Evolutionary conservation across 371 early-diverging fungal species (phyloP).

Genomic region (Massospora cicadina): DNA sequence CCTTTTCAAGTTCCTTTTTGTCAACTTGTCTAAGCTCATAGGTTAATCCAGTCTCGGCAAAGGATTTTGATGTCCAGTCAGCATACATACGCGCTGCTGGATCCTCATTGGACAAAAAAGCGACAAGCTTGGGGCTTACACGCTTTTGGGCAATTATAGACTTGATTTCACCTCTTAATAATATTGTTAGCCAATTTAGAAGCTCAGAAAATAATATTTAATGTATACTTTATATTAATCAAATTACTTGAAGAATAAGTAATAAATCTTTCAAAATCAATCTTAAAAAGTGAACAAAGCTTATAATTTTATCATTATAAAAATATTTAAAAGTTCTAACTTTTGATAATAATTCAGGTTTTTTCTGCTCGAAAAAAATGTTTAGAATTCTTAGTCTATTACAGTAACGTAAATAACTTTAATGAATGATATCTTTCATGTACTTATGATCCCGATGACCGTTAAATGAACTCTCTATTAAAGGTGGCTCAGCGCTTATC

Average conservation of each 20-base stretch:
- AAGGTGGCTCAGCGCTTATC: too few relatives aligned
- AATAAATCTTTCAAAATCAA: too few relatives aligned
- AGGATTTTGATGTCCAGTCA: slow-evolving; percentile 80
- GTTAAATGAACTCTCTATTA: too few relatives aligned
- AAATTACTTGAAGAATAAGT: too few relatives aligned
- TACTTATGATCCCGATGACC: too few relatives aligned
- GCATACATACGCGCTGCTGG: slow-evolving; percentile 78
- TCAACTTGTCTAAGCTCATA: slow-evolving; percentile 76
- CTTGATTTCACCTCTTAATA: slow-evolving; percentile 57
- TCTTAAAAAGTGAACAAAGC: too few relatives aligned
- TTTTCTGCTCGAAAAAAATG: not conserved
- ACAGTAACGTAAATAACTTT: not conserved
- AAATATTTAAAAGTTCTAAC: too few relatives aligned
- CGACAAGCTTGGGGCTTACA: slow-evolving; percentile 72
- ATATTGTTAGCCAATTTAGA: too few relatives aligned
- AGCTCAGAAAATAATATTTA: too few relatives aligned
- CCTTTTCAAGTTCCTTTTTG: slow-evolving; percentile 66
- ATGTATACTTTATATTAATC: too few relatives aligned
- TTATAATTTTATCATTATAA: too few relatives aligned
- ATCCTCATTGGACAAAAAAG: slow-evolving; percentile 88
- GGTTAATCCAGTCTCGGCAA: slow-evolving; percentile 70
- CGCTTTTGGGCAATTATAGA: slow-evolving; percentile 42
- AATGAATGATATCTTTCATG: not conserved
- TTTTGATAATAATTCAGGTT: not conserved
- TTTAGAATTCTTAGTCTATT: not conserved